Evolutionary conservation across 1,139 yeast genomes (phyloP).

Genomic region (Debaryomyces nepalensis): DNA sequence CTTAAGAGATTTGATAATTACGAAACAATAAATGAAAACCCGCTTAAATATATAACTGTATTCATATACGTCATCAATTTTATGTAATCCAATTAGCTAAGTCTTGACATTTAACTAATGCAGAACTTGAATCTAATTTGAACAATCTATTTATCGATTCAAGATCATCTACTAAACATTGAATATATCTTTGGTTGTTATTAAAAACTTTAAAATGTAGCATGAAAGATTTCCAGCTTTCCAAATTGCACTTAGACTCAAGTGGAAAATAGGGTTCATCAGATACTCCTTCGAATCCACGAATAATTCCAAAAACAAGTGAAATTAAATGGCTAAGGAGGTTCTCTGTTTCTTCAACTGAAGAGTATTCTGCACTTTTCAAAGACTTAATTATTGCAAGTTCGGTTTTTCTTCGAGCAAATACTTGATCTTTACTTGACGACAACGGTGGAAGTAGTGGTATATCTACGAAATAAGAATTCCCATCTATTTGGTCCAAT

Average conservation of each 20-base stretch:
- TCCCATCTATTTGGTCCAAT: constrained; percentile 5
- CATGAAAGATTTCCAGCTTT: constrained; percentile 7
- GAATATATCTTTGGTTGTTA: constrained; percentile 18
- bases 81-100: constrained; percentile 15
- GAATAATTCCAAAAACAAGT: constrained; percentile 15
- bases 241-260: constrained; percentile 13
- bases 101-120: constrained; percentile 22
- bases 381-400: constrained; percentile 29
- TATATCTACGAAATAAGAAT: constrained; percentile 22
- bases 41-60: neutral
- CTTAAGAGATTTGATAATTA: neutral
- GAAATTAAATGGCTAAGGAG: constrained; percentile 18
- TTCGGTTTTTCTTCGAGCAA: constrained; percentile 39
- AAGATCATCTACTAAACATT: constrained; percentile 19
- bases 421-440: constrained; percentile 33
- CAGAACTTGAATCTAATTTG: constrained; percentile 15
- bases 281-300: constrained; percentile 6
- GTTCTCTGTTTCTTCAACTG: constrained; percentile 11
- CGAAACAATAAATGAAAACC: neutral
- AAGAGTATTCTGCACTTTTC: constrained; percentile 10
- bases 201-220: constrained; percentile 6
- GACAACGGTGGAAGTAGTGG: constrained; percentile 36
- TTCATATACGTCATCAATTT: neutral
- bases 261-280: constrained; percentile 13
- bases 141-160: constrained; percentile 15